phyloP scores from a whole-genome alignment of 768 basidiomycete species.

The Botryobasidium botryosum region DNA sequence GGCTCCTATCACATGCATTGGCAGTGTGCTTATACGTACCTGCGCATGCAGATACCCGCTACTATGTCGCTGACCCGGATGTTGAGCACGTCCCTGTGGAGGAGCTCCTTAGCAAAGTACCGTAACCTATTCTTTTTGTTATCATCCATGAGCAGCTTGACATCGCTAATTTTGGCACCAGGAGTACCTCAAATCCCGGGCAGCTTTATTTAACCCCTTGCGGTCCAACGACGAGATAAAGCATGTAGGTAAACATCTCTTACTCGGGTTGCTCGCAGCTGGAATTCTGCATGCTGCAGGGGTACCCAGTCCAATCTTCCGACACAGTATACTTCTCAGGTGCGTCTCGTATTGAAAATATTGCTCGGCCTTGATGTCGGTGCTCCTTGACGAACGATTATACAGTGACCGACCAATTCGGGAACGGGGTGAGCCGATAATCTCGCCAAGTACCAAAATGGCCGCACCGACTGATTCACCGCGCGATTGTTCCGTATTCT shows the following conservation, averaged over 20 bases:
- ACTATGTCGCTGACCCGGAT: constrained; percentile 87
- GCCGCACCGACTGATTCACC: neutral
- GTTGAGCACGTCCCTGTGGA: constrained; percentile 60
- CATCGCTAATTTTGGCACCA: constrained; percentile 18
- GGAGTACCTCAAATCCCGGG: constrained; percentile 72
- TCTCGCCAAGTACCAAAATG: neutral
- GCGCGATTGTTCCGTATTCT: neutral
- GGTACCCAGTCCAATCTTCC: constrained; percentile 65
- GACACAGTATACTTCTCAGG: constrained; percentile 94
- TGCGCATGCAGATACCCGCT: constrained; percentile 46
- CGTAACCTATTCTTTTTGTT: constrained; percentile 1
- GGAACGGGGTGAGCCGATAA: constrained; percentile 36
- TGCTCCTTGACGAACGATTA: neutral
- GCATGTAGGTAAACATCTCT: constrained; percentile 31
- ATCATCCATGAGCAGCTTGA: constrained; percentile 1
- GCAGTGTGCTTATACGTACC: neutral
- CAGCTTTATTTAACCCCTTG: constrained; percentile 55
- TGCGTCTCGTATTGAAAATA: constrained; percentile 15
- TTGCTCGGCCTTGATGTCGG: neutral
- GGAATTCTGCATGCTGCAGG: constrained; percentile 27
- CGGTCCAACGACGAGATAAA: constrained; percentile 48
- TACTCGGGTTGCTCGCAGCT: constrained; percentile 1
- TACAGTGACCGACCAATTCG: constrained; percentile 74
- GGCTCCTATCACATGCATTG: neutral
- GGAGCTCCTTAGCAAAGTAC: constrained; percentile 69